These are phyloP conservation scores for Talaromyces atroroseus DNA, from an alignment of 2,329 filamentous ascomycete species.

Conservation along the genomic window DNA sequence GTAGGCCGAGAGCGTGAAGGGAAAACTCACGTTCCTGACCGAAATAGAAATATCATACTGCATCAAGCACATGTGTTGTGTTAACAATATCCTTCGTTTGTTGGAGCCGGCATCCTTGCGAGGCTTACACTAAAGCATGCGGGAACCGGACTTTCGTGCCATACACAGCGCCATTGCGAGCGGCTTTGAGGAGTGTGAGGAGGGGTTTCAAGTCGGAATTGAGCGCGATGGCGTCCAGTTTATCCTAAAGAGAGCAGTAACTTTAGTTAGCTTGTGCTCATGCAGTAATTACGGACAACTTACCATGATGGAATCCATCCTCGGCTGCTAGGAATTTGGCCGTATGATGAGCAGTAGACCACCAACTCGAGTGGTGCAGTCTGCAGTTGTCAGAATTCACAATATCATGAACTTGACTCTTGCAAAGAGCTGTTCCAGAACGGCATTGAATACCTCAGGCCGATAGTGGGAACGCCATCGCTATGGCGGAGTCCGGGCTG, in stretches of 20 bases:
- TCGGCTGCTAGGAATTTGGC: not conserved
- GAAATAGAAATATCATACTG: constrained; percentile 95
- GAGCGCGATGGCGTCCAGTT: constrained; percentile 69
- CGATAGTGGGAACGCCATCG: not conserved
- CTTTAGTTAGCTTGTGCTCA: not conserved
- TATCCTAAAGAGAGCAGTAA: constrained; percentile 45
- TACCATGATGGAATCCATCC: constrained; percentile 13
- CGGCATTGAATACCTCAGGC: not conserved
- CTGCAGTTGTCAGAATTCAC: not conserved
- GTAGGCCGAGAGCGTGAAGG: not conserved
- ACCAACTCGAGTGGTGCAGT: not conserved
- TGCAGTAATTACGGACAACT: not conserved
- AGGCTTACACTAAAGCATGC: constrained; percentile 75
- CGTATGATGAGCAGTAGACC: not conserved
- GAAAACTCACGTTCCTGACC: constrained; percentile 70
- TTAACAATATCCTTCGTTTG: not conserved
- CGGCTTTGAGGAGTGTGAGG: constrained; percentile 80
- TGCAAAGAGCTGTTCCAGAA: not conserved
- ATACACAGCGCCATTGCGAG: constrained; percentile 95
- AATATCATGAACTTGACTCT: not conserved
- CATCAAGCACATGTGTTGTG: constrained; percentile 11
- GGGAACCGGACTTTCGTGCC: constrained; percentile 97
- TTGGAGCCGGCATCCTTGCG: not conserved
- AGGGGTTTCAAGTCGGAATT: constrained; percentile 81
- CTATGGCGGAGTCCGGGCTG: not conserved